Percentiles rank a stretch among this genome's conserved stretches.
phyloP scores from a whole-genome alignment of 1,139 yeast species.

The Hemisphaericaspora xylanilytica region DNA sequence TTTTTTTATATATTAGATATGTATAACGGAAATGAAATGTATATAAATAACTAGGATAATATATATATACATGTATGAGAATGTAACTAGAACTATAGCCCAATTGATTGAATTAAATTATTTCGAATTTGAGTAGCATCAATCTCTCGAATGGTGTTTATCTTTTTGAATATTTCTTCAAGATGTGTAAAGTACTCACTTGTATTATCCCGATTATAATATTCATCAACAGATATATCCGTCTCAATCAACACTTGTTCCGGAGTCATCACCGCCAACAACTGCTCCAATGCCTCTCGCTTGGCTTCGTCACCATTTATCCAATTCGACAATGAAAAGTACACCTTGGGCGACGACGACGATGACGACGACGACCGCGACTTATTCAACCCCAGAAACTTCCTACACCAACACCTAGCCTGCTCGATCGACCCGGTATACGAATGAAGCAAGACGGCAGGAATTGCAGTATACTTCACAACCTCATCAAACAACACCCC shows the following conservation, averaged over 20 bases:
- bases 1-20: slow-evolving; percentile 1
- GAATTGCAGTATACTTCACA: slow-evolving; percentile 19
- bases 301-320: slow-evolving; percentile 47
- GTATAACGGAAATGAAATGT: no score
- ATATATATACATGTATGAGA: slow-evolving; percentile 1
- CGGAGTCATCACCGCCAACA: slow-evolving; percentile 23
- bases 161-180: slow-evolving; percentile 13
- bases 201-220: slow-evolving; percentile 18
- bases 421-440: slow-evolving; percentile 81
- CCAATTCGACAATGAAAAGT: slow-evolving; percentile 60
- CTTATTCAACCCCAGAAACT: no score
- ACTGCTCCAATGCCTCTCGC: slow-evolving; percentile 20
- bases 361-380: no score
- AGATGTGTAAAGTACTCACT: slow-evolving; percentile 14
- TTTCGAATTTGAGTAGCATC: slow-evolving; percentile 10
- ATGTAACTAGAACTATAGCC: slow-evolving; percentile 1
- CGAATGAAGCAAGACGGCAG: slow-evolving; percentile 68
- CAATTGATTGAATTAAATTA: slow-evolving; percentile 13
- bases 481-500: slow-evolving; percentile 54
- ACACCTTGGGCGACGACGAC: no score
- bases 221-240: slow-evolving; percentile 34
- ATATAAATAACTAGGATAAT: no score
- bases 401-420: slow-evolving; percentile 50
- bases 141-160: slow-evolving; percentile 10
- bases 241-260: slow-evolving; percentile 37